phyloP scores from a whole-genome alignment of 805 yeast species.

The Ogataea haglerorum region DNA sequence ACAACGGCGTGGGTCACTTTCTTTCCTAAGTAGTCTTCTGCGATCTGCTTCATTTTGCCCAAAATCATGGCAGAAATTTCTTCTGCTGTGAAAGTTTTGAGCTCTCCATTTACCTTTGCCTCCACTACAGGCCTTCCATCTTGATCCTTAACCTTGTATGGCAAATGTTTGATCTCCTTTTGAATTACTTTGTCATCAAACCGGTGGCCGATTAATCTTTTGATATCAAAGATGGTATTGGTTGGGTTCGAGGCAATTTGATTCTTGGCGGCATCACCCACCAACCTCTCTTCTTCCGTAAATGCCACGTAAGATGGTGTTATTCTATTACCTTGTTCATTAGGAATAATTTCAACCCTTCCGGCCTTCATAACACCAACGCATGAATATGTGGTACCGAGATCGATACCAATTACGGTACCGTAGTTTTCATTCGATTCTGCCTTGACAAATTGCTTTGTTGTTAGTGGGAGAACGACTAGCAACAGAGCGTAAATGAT shows the following conservation, averaged over 20 bases:
- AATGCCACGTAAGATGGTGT: constrained; percentile 97
- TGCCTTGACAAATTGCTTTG: constrained; percentile 26
- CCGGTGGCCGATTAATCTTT: constrained; percentile 88
- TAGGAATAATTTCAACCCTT: constrained; percentile 90
- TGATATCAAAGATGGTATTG: constrained; percentile 93
- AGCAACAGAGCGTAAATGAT: constrained; percentile 29
- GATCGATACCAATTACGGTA: constrained; percentile 82
- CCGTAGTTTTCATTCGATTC: constrained; percentile 32
- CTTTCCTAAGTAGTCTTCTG: constrained; percentile 85
- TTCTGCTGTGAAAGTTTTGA: constrained; percentile 86
- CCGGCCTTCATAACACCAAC: constrained; percentile 65
- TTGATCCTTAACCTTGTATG: constrained; percentile 74
- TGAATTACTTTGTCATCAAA: constrained; percentile 76
- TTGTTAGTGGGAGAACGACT: constrained; percentile 28
- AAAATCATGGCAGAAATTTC: constrained; percentile 93
- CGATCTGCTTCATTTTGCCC: constrained; percentile 86
- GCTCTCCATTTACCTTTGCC: constrained; percentile 87
- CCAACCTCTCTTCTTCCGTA: constrained; percentile 91
- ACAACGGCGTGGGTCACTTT: constrained; percentile 87
- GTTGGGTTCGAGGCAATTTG: constrained; percentile 96
- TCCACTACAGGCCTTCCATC: constrained; percentile 84
- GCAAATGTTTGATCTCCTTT: constrained; percentile 82
- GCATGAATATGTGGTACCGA: constrained; percentile 97
- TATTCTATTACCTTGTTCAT: constrained; percentile 98
- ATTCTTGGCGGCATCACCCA: constrained; percentile 98